phyloP scores from a whole-genome alignment of 2,329 filamentous ascomycete genomes.

The Colletotrichum higginsianum region DNA sequence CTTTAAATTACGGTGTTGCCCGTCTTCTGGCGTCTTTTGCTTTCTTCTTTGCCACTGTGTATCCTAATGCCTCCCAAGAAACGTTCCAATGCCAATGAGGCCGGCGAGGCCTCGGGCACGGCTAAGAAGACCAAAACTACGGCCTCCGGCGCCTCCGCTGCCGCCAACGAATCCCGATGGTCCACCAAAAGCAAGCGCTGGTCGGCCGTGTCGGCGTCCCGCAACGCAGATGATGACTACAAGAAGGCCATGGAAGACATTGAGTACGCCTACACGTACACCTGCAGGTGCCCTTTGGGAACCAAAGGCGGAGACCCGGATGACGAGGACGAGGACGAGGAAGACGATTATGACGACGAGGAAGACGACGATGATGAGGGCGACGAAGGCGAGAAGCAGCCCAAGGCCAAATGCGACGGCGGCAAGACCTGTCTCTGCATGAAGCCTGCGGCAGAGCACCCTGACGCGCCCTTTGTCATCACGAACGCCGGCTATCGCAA shows the following conservation, averaged over 20 bases:
- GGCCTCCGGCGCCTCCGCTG: neutral
- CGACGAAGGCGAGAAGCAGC: conserved; percentile 9
- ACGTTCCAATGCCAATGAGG: conserved; percentile 15
- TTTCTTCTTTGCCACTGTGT: neutral
- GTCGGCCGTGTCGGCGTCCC: conserved; percentile 52
- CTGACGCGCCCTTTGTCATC: conserved; percentile 37
- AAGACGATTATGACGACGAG: neutral
- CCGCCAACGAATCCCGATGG: conserved; percentile 11
- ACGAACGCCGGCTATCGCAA: conserved; percentile 36
- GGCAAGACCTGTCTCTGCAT: conserved; percentile 38
- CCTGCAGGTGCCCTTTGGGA: conserved; percentile 48
- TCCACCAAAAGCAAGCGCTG: conserved; percentile 48
- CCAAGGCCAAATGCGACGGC: conserved; percentile 44
- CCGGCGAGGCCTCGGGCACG: neutral
- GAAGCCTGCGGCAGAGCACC: conserved; percentile 43
- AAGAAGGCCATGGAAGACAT: conserved; percentile 46
- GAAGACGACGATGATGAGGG: conserved; percentile 38
- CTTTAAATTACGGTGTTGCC: neutral
- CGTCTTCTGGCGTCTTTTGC: neutral
- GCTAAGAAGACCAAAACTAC: conserved; percentile 24
- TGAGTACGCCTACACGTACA: conserved; percentile 48
- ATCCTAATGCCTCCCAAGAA: conserved; percentile 25
- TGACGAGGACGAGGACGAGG: conserved; percentile 41
- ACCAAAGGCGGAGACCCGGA: conserved; percentile 41
- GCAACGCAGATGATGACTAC: conserved; percentile 51